Base-by-base conservation (phyloP, 2,329 filamentous ascomycete genomes). In the Colletotrichum tanaceti region DNA sequence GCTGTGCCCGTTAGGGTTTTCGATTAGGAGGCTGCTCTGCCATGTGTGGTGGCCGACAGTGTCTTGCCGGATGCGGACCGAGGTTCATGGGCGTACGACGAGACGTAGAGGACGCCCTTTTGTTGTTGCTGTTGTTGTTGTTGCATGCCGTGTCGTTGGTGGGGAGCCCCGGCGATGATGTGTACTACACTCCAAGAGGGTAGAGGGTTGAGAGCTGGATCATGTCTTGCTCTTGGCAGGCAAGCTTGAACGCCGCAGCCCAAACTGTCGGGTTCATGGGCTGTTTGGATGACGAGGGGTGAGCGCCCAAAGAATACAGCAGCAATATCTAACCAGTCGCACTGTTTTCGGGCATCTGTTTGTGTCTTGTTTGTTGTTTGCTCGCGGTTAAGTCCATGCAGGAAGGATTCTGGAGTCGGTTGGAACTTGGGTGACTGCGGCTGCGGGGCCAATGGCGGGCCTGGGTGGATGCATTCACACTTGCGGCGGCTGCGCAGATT, bases 401-500 rank as follows among this genome's bases (percentile, higher is more conserved):
- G 20, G 10, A 32, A 32, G n/a, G n/a, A 54, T 28, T 53, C n/a
- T 47, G 47, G 46, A 41, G 52, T 58, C 35, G 32, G 32, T 58
- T 46, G 39, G 28, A 32, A 32, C 28, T 32, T 32, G 7, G 41
- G 62, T 68, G 55, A 60, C 20, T 60, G 65, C 65, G 65, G 65
- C 65, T 65, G 55, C 20, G 43, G 20, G 35, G 38, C 65, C 65
- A 60, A 68, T 68, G 55, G 38, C 43, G 41, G 38, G 22, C 22
- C 20, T 22, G 9, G 32, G 65, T 35, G 44, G 35, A 32, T 65
- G 54, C 55, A 65, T 55, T 32, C 9, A 47, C 47, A 38, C 16
- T 54, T 22, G 49, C 55, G 43, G 62, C 65, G 65, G 65, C 46
- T 68, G 50, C 65, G 65, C 62, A 68, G 55, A 68, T 60, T 68